Evolutionary conservation across 306 rosid genomes (phyloP), one percentile per base, ranked within the genome.

Genomic region (Quercus gilva): DNA sequence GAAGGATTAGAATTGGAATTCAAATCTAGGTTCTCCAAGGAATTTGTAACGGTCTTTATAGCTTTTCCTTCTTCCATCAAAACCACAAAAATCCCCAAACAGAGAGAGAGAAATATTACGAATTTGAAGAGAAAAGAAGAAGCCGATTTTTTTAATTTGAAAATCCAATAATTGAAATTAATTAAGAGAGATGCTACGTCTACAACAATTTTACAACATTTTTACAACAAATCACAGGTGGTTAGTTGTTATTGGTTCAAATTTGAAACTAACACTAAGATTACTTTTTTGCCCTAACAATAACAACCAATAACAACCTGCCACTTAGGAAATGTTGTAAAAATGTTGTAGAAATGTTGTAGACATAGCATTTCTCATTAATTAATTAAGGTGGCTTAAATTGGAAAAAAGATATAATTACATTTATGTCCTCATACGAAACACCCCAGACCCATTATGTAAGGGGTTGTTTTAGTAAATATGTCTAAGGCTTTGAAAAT

Each of bases 11-110:
- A 85, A 74, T 78, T 71, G 52, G 84, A 77, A 83, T 91, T 86
- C 79, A 92, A 86, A 82, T 89, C 73, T 51, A 92, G 86, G 69
- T 84, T 91, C 35, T 56, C 77, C 72, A 94, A 71, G 51, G 92
- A 84, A 20, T 56, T 76, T 9, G 82, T 59, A 51, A 91, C 58
- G 63, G 72, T 74, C 33, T 79, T 78, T 12, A 76, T 15, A 67
- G 59, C 79, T 83, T 92, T 81, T 25, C 77, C 86, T 60, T 88
- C 85, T 75, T 92, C 98, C 98, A 92, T 94, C 89, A 80, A 90
- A 79, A 58, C 72, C 37, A 17, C 55, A 5, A 10, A 28, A 61
- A 33, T 15, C 51, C 23, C 19, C 19, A 73, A 53, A 11, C 43
- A 55, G 9, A 26, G 31, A 8, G 4, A 31, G 28, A 29, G 33